Evolutionary conservation across 768 basidiomycete species (phyloP).

Genomic region (Tulasnella sp.): DNA sequence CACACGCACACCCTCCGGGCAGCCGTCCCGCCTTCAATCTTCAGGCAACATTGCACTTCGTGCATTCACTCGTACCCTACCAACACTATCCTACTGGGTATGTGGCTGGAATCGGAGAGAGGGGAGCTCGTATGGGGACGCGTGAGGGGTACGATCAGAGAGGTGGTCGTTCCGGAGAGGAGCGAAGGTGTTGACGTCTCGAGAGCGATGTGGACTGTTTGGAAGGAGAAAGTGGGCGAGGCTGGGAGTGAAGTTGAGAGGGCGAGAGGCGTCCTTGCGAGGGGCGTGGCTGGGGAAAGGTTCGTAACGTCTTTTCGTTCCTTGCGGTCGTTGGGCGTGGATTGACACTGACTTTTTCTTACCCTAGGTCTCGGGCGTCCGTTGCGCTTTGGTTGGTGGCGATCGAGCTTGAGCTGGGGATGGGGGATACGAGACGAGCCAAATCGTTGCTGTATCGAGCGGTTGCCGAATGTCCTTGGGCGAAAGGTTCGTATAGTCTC

Average conservation of each 20-base stretch:
- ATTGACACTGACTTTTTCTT: background rate
- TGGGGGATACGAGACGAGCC: conserved; percentile 7
- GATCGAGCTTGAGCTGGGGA: conserved; percentile 24
- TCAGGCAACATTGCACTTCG: conserved; percentile 22
- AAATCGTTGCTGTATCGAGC: conserved; percentile 28
- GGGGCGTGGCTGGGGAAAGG: conserved; percentile 18
- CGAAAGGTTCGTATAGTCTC: conserved; percentile 22
- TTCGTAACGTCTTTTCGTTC: background rate
- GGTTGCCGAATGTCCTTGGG: conserved; percentile 30
- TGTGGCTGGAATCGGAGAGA: conserved; percentile 31
- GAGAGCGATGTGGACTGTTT: conserved; percentile 26
- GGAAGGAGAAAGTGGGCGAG: conserved; percentile 28
- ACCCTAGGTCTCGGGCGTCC: conserved; percentile 12
- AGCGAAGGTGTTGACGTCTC: conserved; percentile 18
- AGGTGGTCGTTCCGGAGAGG: conserved; percentile 16
- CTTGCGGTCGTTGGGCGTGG: background rate
- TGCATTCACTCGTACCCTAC: background rate
- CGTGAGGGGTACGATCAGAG: conserved; percentile 12
- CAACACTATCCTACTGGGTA: conserved; percentile 29
- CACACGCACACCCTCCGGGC: conserved; percentile 27
- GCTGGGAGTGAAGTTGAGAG: conserved; percentile 26
- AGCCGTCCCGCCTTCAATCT: conserved; percentile 14
- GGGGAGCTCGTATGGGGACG: conserved; percentile 31
- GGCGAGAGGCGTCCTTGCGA: conserved; percentile 20
- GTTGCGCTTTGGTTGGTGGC: conserved; percentile 22